Conservation (phyloP, 257 asterid species). For the Jasminum sambac region DNA sequence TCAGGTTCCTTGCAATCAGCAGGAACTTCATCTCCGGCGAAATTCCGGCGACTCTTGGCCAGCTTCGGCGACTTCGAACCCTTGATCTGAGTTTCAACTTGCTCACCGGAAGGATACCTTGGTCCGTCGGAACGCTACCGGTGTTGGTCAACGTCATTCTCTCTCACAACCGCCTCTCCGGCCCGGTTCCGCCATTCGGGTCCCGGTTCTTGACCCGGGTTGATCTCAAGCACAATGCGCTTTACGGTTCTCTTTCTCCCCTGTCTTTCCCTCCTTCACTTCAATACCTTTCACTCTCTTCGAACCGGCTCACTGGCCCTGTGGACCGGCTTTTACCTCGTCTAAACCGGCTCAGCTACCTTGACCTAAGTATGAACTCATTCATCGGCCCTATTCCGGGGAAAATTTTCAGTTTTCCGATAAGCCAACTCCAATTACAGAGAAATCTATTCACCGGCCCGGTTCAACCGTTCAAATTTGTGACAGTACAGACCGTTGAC, state of each 20-base stretch:
- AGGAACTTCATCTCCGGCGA: conserved; percentile 70
- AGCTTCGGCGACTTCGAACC: conserved; percentile 57
- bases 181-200: conserved; percentile 58
- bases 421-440: conserved; percentile 67
- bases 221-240: conserved; percentile 70
- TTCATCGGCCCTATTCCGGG: conserved; percentile 76
- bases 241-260: conserved; percentile 63
- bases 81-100: conserved; percentile 83
- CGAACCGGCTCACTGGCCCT: conserved; percentile 73
- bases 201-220: conserved; percentile 68
- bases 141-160: conserved; percentile 64
- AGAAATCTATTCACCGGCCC: conserved; percentile 67
- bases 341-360: conserved; percentile 56
- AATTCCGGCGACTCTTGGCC: conserved; percentile 62
- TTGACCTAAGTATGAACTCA: conserved; percentile 75
- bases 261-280: conserved; percentile 65
- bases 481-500: conserved; percentile 64
- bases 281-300: conserved; percentile 67
- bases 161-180: conserved; percentile 66
- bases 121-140: conserved; percentile 57
- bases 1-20: conserved; percentile 68
- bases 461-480: conserved; percentile 52
- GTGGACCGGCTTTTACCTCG: conserved; percentile 49
- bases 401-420: conserved; percentile 48
- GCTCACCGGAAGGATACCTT: conserved; percentile 55